Conservation (phyloP, 345 rosid species). For the Euphorbia lathyris region DNA sequence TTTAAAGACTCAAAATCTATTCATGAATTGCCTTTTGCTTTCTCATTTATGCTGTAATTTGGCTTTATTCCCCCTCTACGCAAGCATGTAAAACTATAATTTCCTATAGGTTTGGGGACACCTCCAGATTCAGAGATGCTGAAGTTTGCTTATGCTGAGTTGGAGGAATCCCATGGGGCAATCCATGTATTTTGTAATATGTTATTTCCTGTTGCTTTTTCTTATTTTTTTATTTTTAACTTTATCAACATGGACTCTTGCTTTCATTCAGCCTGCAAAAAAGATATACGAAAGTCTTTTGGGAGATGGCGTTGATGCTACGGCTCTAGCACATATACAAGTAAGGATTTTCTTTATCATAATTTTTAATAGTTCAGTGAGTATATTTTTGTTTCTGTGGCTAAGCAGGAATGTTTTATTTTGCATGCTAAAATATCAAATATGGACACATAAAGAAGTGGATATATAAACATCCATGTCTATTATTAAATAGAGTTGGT, state of each 20-base stretch:
- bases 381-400: neutral
- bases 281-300: constrained; percentile 72
- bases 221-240: neutral
- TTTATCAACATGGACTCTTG: constrained; percentile 20
- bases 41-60: neutral
- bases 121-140: constrained; percentile 75
- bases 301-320: constrained; percentile 49
- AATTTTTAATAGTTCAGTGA: constrained; percentile 3
- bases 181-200: constrained; percentile 42
- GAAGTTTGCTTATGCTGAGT: constrained; percentile 90
- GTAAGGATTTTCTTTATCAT: constrained; percentile 33
- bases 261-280: constrained; percentile 72
- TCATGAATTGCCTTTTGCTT: constrained; percentile 4
- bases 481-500: neutral
- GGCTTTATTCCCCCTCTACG: neutral
- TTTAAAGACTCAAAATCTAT: neutral
- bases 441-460: neutral
- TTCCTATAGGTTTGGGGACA: neutral
- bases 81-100: neutral
- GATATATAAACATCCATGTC: neutral
- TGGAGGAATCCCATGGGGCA: constrained; percentile 94
- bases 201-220: neutral
- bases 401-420: neutral
- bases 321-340: constrained; percentile 83
- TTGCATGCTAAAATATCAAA: neutral